Evolutionary conservation across 2,329 filamentous ascomycete genomes (phyloP).

Genomic region (Stemphylium vesicarium): DNA sequence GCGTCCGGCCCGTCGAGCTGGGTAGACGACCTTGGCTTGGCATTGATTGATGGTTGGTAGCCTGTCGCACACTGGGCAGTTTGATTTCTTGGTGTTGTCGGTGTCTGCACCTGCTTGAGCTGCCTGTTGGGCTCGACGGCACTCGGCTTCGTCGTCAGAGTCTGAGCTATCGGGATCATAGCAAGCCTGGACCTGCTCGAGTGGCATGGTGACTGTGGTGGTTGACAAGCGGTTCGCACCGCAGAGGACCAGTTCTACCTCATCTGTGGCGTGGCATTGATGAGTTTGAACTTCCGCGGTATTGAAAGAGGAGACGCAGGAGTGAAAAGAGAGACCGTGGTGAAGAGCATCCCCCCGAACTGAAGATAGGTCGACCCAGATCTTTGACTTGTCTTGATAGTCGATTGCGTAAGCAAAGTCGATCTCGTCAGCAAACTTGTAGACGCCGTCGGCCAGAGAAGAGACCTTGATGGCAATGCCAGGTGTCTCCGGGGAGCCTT

Average conservation of each 20-base stretch:
- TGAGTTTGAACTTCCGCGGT: constrained; percentile 17
- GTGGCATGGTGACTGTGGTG: constrained; percentile 10
- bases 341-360: constrained; percentile 23
- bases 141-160: neutral
- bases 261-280: constrained; percentile 26
- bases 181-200: constrained; percentile 19
- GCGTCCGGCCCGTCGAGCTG: neutral
- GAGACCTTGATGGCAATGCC: constrained; percentile 39
- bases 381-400: constrained; percentile 13
- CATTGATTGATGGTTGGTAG: constrained; percentile 2
- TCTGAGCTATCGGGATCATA: constrained; percentile 9
- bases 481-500: constrained; percentile 23
- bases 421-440: constrained; percentile 25
- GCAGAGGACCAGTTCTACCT: constrained; percentile 36
- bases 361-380: constrained; percentile 27
- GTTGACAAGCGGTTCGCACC: constrained; percentile 18
- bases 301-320: constrained; percentile 21
- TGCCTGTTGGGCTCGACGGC: neutral
- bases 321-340: constrained; percentile 23
- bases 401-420: constrained; percentile 37
- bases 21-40: constrained; percentile 10
- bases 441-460: constrained; percentile 26
- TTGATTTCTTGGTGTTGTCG: neutral
- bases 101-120: neutral
- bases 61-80: neutral